Evolutionary conservation across 108 stramenopile genomes (phyloP), one percentile per base, ranked within the genome.

Genomic region (Nannochloropsis salina): DNA sequence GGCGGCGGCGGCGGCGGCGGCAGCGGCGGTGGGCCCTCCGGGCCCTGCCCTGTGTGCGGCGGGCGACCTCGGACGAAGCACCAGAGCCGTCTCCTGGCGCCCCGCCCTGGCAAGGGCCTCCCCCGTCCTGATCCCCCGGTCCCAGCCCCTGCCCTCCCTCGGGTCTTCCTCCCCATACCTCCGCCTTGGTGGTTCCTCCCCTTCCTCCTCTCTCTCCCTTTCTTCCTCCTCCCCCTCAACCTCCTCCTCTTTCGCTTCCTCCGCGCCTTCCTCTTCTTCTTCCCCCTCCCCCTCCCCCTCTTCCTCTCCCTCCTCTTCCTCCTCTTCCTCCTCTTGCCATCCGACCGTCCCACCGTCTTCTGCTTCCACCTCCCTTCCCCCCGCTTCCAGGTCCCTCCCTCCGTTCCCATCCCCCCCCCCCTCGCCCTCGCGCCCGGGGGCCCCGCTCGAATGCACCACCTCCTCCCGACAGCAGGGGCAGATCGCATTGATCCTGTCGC

Each of bases 401-500:
- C 4, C 61, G 20, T 74, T n/a, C 61, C 61, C n/a, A 2, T 4
- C 61, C n/a, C 61, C 61, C 5, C n/a, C 61, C 61, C 61, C n/a
- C 4, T n/a, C 61, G 15, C 3, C 5, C 61, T 74, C 20, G 20
- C n/a, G 61, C 61, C 61, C n/a, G 20, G 20, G 3, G n/a, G n/a
- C 2, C n/a, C 20, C 2, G 61, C 61, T 15, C 2, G 15, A 20
- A 4, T 15, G 61, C 2, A 74, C 61, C 61, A 74, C 61, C 2
- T 74, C 4, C n/a, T 74, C 61, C n/a, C 61, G 61, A 74, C 61
- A 74, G 61, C 61, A 74, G n/a, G 61, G 61, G n/a, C 61, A 74
- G 61, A 74, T n/a, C 2, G 3, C 15, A 74, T 74, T 74, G 5
- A 74, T 74, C 61, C 61, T 74, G 15, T 74, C 2, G 12, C 10